Conservation (phyloP, 192 early-diverging fungal genomes). For the Backusella westeae region DNA sequence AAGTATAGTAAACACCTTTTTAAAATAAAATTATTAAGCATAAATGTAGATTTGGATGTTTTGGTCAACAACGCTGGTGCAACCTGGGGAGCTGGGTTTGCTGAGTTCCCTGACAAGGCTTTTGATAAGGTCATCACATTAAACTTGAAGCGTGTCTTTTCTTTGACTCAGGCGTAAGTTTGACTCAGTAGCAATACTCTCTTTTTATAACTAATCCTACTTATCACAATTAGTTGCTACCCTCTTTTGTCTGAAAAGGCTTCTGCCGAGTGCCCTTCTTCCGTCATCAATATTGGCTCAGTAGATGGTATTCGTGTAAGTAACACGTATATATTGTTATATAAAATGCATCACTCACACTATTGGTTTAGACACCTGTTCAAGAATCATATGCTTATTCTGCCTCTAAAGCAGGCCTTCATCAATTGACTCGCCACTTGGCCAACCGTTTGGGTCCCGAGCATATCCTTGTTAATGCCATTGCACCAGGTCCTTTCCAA, state of each 20-base stretch:
- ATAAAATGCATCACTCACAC: not conserved
- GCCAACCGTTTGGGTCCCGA: conserved; percentile 58
- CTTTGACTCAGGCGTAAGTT: conserved; percentile 64
- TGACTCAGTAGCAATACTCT: too few species aligned
- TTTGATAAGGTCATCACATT: conserved; percentile 81
- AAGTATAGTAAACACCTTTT: conserved; percentile 1
- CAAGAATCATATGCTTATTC: conserved; percentile 70
- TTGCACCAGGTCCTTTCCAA: conserved; percentile 72
- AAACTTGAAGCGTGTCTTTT: conserved; percentile 82
- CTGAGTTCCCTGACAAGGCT: conserved; percentile 56
- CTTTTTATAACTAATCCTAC: too few species aligned
- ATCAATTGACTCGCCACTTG: conserved; percentile 70
- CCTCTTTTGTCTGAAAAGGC: conserved; percentile 65
- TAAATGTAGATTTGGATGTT: conserved; percentile 64
- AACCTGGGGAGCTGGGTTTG: conserved; percentile 53
- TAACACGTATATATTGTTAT: not conserved
- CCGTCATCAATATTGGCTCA: conserved; percentile 88
- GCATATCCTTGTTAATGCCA: conserved; percentile 63
- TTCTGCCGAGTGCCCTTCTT: conserved; percentile 55
- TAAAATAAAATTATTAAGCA: not conserved
- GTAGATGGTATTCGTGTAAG: conserved; percentile 55
- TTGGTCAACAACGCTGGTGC: conserved; percentile 89
- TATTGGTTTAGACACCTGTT: not conserved
- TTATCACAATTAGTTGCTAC: conserved; percentile 37
- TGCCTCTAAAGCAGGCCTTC: conserved; percentile 75